Evolutionary conservation across 805 yeast species (phyloP).

Genomic region (Yamadazyma sp.): DNA sequence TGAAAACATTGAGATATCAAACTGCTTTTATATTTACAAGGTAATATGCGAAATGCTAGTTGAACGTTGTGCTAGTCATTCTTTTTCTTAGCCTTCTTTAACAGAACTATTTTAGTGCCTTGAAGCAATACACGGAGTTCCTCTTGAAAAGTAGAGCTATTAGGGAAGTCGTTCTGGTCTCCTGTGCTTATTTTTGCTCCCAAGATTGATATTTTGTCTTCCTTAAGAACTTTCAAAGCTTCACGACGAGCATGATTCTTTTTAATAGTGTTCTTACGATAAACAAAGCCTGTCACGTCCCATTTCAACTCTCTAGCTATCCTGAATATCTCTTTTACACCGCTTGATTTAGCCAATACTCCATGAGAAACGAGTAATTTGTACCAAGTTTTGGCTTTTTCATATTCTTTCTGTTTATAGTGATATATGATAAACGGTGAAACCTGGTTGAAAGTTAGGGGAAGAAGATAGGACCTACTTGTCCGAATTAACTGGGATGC

Average conservation of each 20-base stretch:
- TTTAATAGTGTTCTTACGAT: conserved; percentile 23
- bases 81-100: background rate
- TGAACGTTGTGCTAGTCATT: no score
- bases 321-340: conserved; percentile 27
- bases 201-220: conserved; percentile 19
- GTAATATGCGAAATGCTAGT: conserved; percentile 4
- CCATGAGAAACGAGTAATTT: conserved; percentile 31
- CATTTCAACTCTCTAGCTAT: conserved; percentile 38
- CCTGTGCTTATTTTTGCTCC: background rate
- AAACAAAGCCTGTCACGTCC: conserved; percentile 35
- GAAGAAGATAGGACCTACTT: conserved; percentile 26
- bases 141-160: conserved; percentile 5
- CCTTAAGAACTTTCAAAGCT: conserved; percentile 18
- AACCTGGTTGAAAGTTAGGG: conserved; percentile 40
- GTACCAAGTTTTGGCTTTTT: conserved; percentile 39
- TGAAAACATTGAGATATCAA: conserved; percentile 3
- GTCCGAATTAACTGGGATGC: conserved; percentile 30
- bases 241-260: conserved; percentile 23
- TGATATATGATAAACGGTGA: conserved; percentile 40
- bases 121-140: conserved; percentile 4
- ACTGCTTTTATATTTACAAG: conserved; percentile 5
- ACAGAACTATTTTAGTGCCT: background rate
- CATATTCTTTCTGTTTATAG: conserved; percentile 28
- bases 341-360: conserved; percentile 27
- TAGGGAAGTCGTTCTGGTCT: no score